Percentiles rank a stretch among this genome's conserved stretches.
Conservation (phyloP, 2,329 filamentous ascomycete genomes). For the Aspergillus versicolor region DNA sequence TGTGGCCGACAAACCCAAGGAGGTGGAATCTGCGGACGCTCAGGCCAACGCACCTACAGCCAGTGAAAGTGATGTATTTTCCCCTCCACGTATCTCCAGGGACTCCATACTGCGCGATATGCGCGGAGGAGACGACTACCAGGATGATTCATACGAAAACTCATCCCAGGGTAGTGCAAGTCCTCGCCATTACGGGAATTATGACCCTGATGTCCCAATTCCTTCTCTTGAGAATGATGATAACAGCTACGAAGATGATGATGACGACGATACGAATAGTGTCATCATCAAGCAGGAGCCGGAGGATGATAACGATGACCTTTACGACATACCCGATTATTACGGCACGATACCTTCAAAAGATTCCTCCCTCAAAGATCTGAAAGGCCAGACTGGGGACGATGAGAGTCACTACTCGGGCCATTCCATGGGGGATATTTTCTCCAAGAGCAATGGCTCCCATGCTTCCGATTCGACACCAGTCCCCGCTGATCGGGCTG, state of each 20-base stretch:
- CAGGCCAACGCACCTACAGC: slow-evolving; percentile 36
- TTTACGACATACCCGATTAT: slow-evolving; percentile 68
- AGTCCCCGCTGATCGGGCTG: slow-evolving; percentile 23
- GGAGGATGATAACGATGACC: slow-evolving; percentile 57
- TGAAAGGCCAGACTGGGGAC: slow-evolving; percentile 43
- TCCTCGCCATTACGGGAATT: slow-evolving; percentile 57
- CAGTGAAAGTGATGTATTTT: slow-evolving; percentile 60
- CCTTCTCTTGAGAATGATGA: slow-evolving; percentile 75
- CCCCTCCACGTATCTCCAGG: slow-evolving; percentile 76
- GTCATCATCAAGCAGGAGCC: slow-evolving; percentile 68
- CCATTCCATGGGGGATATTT: slow-evolving; percentile 33
- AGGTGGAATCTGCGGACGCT: slow-evolving; percentile 15
- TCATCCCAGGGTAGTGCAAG: slow-evolving; percentile 42
- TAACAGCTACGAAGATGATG: slow-evolving; percentile 58
- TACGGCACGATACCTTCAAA: slow-evolving; percentile 53
- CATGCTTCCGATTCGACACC: slow-evolving; percentile 35
- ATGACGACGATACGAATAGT: slow-evolving; percentile 54
- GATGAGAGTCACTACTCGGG: slow-evolving; percentile 60
- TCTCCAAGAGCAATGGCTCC: slow-evolving; percentile 26
- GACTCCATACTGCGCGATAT: slow-evolving; percentile 91
- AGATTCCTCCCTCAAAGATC: slow-evolving; percentile 26
- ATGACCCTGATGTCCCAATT: slow-evolving; percentile 87
- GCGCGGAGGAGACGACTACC: slow-evolving; percentile 63
- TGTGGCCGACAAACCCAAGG: neutral
- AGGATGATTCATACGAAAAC: slow-evolving; percentile 61